Percentiles rank a stretch among this genome's conserved stretches.
Evolutionary conservation across 257 asterid genomes (phyloP).

Genomic region (Henckelia pumila): DNA sequence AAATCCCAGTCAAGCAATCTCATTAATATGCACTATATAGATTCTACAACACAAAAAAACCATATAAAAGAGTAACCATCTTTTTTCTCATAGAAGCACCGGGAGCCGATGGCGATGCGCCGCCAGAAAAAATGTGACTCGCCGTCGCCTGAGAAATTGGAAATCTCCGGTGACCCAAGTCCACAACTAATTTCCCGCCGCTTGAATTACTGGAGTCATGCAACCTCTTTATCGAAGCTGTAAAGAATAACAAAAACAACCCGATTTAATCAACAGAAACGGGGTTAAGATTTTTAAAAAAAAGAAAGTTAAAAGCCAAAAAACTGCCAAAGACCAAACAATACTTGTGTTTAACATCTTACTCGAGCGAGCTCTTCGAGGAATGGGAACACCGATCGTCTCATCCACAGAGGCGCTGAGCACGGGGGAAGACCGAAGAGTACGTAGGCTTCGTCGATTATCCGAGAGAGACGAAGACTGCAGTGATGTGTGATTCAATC

Average conservation of each 20-base stretch:
- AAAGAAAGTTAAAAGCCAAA: not conserved
- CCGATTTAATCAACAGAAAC: constrained; percentile 9
- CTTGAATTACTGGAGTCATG: constrained; percentile 39
- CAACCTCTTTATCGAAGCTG: constrained; percentile 44
- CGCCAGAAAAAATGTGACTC: constrained; percentile 26
- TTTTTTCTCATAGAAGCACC: constrained; percentile 42
- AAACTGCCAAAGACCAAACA: not conserved
- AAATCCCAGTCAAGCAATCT: constrained; percentile 23
- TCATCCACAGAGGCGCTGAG: constrained; percentile 37
- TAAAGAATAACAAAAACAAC: constrained; percentile 4
- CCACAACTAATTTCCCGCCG: constrained; percentile 33
- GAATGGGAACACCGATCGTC: constrained; percentile 46
- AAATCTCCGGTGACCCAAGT: constrained; percentile 33
- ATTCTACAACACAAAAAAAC: constrained; percentile 5
- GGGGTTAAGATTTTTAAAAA: constrained; percentile 1
- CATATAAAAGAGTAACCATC: constrained; percentile 26
- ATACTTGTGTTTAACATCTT: constrained; percentile 13
- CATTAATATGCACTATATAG: not conserved
- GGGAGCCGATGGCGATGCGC: constrained; percentile 30
- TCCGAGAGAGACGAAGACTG: constrained; percentile 33
- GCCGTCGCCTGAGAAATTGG: constrained; percentile 29
- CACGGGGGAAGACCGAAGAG: constrained; percentile 42
- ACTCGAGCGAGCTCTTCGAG: constrained; percentile 69
- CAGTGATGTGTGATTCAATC: constrained; percentile 27
- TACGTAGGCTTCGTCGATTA: constrained; percentile 40